These are phyloP conservation scores for Sporodiniella umbellata DNA, from an alignment of 371 early-diverging fungal species.

Conservation along the genomic window DNA sequence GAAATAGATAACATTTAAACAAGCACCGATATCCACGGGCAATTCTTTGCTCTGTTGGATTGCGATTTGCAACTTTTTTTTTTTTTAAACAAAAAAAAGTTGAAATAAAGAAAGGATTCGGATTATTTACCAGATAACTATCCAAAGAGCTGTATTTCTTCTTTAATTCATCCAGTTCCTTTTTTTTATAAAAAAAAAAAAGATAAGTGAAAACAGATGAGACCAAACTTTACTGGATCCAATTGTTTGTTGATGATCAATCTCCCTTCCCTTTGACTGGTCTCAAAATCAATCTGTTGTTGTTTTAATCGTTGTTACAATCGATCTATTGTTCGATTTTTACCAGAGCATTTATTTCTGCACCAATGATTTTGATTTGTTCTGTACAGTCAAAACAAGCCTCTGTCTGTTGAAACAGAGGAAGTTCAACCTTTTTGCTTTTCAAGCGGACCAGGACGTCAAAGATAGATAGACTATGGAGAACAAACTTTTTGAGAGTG, in stretches of 20 bases:
- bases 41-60: slow-evolving; percentile 51
- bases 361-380: slow-evolving; percentile 50
- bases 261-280: slow-evolving; percentile 52
- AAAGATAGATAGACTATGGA: slow-evolving; percentile 52
- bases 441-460: slow-evolving; percentile 24
- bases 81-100: not conserved
- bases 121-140: slow-evolving; percentile 52
- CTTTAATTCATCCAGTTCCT: slow-evolving; percentile 62
- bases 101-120: too few species aligned
- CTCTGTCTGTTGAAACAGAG: slow-evolving; percentile 40
- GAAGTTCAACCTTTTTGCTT: slow-evolving; percentile 8
- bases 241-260: slow-evolving; percentile 60
- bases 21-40: slow-evolving; percentile 43
- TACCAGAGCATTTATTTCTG: slow-evolving; percentile 44
- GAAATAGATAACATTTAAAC: slow-evolving; percentile 77
- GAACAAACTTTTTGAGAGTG: slow-evolving; percentile 67
- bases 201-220: too few species aligned
- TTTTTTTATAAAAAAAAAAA: too few species aligned
- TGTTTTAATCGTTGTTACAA: not conserved
- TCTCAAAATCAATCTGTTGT: slow-evolving; percentile 69
- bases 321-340: not conserved
- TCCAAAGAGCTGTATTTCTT: slow-evolving; percentile 57
- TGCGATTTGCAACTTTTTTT: slow-evolving; percentile 38
- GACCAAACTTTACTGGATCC: slow-evolving; percentile 52
- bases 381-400: not conserved